Evolutionary conservation across 2,329 filamentous ascomycete species (phyloP), one percentile per base, ranked within the genome.

Genomic region (Phaeosphaeria sp.): DNA sequence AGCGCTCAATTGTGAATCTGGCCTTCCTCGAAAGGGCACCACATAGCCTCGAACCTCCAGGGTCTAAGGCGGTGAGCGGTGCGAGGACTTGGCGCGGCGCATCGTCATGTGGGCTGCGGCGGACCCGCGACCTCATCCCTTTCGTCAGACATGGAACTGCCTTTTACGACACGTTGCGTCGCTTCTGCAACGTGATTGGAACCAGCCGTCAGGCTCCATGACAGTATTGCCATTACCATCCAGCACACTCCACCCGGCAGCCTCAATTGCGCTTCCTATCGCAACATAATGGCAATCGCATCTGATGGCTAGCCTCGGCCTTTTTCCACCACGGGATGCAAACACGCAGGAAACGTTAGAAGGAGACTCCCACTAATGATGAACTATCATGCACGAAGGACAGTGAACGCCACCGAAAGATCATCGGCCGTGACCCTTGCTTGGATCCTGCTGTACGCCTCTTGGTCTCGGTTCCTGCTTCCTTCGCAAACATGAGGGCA

Each of bases 31-130:
- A 56, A 62, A 52, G 64, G 64, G 60, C 58, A 64, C 30, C 30
- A 36, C 30, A 36, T 36, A 15, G 30, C 30, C 30, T 36, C 30
- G 30, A 36, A 36, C 30, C 13, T 30, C 11, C 7, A 36, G 30
- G 30, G 30, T 36, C 30, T 15, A 36, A 56, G 66, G 68, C 66
- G 68, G 68, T 71, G 66, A 69, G 60, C 66, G 68, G 68, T 71
- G 66, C 68, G 60, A 21, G 25, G 42, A 21, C 63, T 62, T 63
- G 62, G 54, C 67, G 53, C 36, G 18, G 60, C 30, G 30, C 30
- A 36, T 36, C 30, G 30, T 36, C 30, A 36, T 36, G 30, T 36
- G n/a, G n/a, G n/a, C n/a, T n/a, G n/a, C n/a, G n/a, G n/a, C n/a
- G n/a, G n/a, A n/a, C n/a, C n/a, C n/a, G 30, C 30, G 13, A 36